A percentile compares a stretch with the other conserved stretches of the same genome.
Conservation (phyloP, 768 basidiomycete species). For the Rhodotorula kratochvilovae region DNA sequence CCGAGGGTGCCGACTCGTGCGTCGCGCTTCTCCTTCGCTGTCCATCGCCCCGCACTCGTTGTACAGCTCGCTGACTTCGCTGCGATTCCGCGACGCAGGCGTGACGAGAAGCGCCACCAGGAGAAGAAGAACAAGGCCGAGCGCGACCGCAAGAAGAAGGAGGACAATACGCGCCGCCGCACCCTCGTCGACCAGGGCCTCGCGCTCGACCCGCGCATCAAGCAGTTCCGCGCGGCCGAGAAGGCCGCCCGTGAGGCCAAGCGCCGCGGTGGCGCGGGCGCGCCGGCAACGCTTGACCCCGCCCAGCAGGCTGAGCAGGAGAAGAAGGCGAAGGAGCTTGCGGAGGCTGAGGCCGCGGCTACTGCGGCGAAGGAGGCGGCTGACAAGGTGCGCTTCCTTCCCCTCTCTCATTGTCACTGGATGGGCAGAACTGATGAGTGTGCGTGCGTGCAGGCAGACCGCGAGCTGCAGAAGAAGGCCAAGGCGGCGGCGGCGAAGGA, state of each 20-base stretch:
- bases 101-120: slow-evolving; percentile 96
- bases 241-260: slow-evolving; percentile 89
- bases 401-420: too few relatives aligned
- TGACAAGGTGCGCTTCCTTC: slow-evolving; percentile 60
- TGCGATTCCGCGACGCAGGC: too few relatives aligned
- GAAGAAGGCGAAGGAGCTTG: slow-evolving; percentile 46
- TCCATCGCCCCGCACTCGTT: not conserved
- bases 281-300: slow-evolving; percentile 46
- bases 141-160: slow-evolving; percentile 92
- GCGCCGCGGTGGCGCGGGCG: slow-evolving; percentile 50
- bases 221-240: slow-evolving; percentile 91
- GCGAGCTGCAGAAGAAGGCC: slow-evolving; percentile 87
- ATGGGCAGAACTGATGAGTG: not conserved
- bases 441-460: slow-evolving; percentile 58
- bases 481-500: slow-evolving; percentile 54
- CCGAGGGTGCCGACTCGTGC: slow-evolving; percentile 92
- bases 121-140: slow-evolving; percentile 99
- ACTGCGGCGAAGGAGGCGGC: slow-evolving; percentile 61
- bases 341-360: slow-evolving; percentile 63
- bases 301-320: slow-evolving; percentile 55
- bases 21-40: slow-evolving; percentile 42
- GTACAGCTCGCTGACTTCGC: too few relatives aligned
- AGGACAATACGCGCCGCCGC: slow-evolving; percentile 85
- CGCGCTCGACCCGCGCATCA: slow-evolving; percentile 84
- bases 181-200: slow-evolving; percentile 80